Conservation (phyloP, 228 moss, liverwort and hornwort genomes). For the Sphagnum fallax region DNA sequence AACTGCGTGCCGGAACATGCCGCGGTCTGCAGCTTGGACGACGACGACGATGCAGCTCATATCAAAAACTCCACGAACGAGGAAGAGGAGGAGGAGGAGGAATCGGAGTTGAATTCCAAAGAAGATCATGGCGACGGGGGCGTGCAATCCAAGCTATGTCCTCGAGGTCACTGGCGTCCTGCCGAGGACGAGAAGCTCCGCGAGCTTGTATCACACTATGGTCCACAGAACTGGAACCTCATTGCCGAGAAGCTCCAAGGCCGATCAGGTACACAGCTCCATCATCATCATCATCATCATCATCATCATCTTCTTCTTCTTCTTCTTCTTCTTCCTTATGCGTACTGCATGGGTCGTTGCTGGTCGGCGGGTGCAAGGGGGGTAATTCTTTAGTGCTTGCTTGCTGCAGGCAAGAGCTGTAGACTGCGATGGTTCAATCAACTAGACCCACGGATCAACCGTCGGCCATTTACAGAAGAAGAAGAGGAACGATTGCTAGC, state of each 20-base stretch:
- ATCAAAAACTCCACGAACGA: conserved; percentile 77
- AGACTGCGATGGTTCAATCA: conserved; percentile 96
- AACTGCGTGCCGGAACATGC: conserved; percentile 2
- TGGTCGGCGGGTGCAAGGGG: no score
- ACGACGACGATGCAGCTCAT: conserved; percentile 23
- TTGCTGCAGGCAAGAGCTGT: conserved; percentile 79
- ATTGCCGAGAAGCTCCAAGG: conserved; percentile 90
- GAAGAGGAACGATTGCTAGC: conserved; percentile 85
- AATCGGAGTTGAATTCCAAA: conserved; percentile 16
- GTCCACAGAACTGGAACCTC: conserved; percentile 94
- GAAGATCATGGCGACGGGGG: conserved; percentile 53
- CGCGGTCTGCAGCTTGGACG: conserved; percentile 5
- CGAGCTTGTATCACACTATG: conserved; percentile 76
- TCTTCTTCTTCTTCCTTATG: no score
- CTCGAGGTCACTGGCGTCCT: conserved; percentile 95
- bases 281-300: no score
- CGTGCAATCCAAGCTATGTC: conserved; percentile 88
- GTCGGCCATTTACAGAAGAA: conserved; percentile 82
- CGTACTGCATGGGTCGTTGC: no score
- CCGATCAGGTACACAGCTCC: conserved; percentile 64
- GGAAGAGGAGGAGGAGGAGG: conserved; percentile 42
- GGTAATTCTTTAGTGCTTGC: no score
- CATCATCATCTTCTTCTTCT: no score
- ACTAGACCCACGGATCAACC: conserved; percentile 90
- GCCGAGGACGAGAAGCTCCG: conserved; percentile 87